Conservation (phyloP, 108 stramenopile genomes). For the Skeletonema marinoi region DNA sequence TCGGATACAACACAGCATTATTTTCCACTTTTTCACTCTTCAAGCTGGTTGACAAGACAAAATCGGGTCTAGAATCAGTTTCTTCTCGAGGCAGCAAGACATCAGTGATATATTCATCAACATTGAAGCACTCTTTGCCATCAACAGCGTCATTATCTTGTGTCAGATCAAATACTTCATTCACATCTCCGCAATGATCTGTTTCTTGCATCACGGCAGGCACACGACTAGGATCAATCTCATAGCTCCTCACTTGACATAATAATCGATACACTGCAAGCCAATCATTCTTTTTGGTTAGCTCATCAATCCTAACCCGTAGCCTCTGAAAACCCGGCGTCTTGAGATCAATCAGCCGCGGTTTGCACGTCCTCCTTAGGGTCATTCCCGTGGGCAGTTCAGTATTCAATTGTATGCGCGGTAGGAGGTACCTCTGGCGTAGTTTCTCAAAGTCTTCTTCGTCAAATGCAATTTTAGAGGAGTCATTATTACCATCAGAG, state of each 20-base stretch:
- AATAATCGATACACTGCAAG: slow-evolving; percentile 26
- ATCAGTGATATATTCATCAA: slow-evolving; percentile 14
- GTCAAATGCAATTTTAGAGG: not conserved
- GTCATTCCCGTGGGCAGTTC: slow-evolving; percentile 29
- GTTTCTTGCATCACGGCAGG: slow-evolving; percentile 4
- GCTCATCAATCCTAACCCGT: slow-evolving; percentile 11
- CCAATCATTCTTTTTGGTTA: slow-evolving; percentile 4
- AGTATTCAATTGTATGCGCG: slow-evolving; percentile 7
- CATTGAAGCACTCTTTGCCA: slow-evolving; percentile 10
- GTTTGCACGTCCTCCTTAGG: slow-evolving; percentile 9
- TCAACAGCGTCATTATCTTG: not conserved
- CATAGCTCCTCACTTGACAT: slow-evolving; percentile 24
- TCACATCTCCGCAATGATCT: slow-evolving; percentile 2
- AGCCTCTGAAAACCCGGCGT: slow-evolving; percentile 16
- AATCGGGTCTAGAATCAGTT: not conserved
- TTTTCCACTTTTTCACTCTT: not conserved
- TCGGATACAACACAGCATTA: not conserved
- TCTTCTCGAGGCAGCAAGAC: not conserved
- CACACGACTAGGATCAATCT: slow-evolving; percentile 22
- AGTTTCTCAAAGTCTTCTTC: slow-evolving; percentile 20
- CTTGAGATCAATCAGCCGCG: slow-evolving; percentile 20
- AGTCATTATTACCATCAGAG: not conserved
- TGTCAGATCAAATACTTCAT: slow-evolving; percentile 22
- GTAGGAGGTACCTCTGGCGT: slow-evolving; percentile 25
- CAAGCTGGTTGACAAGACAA: not conserved